phyloP scores from a whole-genome alignment of 345 rosid species.

The Punica granatum region DNA sequence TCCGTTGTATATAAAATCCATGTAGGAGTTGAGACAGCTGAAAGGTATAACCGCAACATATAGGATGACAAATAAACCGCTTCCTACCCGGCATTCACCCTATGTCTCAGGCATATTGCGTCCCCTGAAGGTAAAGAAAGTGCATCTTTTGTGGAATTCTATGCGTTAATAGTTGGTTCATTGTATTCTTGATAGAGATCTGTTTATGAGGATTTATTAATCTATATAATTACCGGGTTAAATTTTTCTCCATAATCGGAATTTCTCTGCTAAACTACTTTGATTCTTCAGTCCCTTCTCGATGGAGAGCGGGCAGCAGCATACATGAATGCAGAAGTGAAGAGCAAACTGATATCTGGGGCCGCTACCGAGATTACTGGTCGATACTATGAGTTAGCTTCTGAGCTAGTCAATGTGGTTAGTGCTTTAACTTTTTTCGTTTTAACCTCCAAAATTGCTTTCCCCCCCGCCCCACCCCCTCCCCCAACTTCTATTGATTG shows the following conservation, averaged over 20 bases:
- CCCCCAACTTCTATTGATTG: neutral
- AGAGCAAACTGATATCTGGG: conserved; percentile 40
- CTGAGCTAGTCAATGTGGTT: conserved; percentile 79
- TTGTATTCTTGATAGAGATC: neutral
- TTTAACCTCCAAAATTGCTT: neutral
- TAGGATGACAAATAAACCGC: conserved; percentile 92
- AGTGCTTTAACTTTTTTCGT: conserved; percentile 18
- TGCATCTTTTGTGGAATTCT: neutral
- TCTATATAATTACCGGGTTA: neutral
- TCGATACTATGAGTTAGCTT: conserved; percentile 70
- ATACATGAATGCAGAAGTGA: conserved; percentile 55
- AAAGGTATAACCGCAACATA: conserved; percentile 85
- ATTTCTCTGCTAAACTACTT: neutral
- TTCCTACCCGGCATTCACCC: conserved; percentile 85
- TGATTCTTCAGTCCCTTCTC: conserved; percentile 46
- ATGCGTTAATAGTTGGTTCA: neutral
- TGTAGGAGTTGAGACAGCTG: conserved; percentile 76
- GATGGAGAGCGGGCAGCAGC: conserved; percentile 64
- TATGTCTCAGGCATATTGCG: conserved; percentile 72
- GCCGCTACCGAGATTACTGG: conserved; percentile 64
- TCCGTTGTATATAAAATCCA: conserved; percentile 7
- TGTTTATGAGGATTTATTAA: neutral
- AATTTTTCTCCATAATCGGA: neutral
- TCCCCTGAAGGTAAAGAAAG: conserved; percentile 54
- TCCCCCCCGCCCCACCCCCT: neutral